These are phyloP conservation scores for Actinidia polygama DNA, from an alignment of 179 eudicot genomes.

Conservation along the genomic window DNA sequence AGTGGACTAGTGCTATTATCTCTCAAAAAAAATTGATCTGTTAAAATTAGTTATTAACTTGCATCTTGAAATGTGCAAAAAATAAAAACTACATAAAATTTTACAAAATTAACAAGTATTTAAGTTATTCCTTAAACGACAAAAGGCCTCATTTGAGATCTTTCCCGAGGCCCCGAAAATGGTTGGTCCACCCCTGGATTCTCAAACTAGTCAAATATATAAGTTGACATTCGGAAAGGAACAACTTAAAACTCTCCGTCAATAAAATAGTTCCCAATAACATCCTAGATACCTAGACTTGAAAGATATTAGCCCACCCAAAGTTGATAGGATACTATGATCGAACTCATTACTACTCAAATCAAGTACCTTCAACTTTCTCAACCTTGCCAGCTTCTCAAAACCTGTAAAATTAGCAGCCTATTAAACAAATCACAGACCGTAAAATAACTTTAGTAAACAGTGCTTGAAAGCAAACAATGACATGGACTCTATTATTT, in stretches of 20 bases:
- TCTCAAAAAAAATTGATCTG: too few relatives aligned
- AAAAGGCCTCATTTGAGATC: too few relatives aligned
- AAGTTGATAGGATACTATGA: not conserved
- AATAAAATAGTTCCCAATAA: not conserved
- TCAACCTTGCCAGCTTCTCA: not conserved
- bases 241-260: not conserved
- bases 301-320: not conserved
- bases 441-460: not conserved
- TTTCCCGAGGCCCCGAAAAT: too few relatives aligned
- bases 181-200: not conserved
- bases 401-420: constrained; percentile 1
- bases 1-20: too few relatives aligned
- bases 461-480: not conserved
- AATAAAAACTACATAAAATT: not conserved
- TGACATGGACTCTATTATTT: not conserved
- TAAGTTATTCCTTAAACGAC: too few relatives aligned
- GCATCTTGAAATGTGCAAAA: not conserved
- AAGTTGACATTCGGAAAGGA: not conserved
- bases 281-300: not conserved
- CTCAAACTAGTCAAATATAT: not conserved
- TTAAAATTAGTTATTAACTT: too few relatives aligned
- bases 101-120: not conserved
- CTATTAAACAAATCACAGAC: not conserved
- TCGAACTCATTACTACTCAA: not conserved
- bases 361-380: not conserved